Evolutionary conservation across 2,329 filamentous ascomycete species (phyloP), one percentile per base, ranked within the genome.

Genomic region (Didymella pomorum): DNA sequence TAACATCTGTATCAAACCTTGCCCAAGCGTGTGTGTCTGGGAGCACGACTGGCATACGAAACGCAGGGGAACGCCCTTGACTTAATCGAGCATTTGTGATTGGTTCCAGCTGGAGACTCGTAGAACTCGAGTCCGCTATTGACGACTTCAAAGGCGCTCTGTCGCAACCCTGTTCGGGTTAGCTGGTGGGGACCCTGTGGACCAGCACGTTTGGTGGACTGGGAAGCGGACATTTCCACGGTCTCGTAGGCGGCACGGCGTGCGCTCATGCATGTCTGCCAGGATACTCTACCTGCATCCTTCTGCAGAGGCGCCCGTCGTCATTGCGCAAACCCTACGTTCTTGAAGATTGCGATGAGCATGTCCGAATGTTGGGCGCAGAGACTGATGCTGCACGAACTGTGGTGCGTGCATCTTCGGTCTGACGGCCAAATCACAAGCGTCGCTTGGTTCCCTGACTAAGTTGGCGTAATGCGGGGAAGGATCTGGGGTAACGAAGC

Each of bases 401-500:
- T 6, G 10, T 39, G 25, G 18, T 5, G 18, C 18, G 20, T 20
- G 11, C 8, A 21, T n/a, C 23, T 18, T 42, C 26, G 23, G 23
- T 31, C 2, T 3, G 18, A 31, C 29, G 42, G 21, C 10, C 31
- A 35, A 35, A 35, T 35, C 31, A 35, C 16, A 35, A 35, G 31
- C 31, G 31, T 14, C 31, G 31, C 31, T 35, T n/a, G 31, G 31
- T 35, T 35, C 16, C 31, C 16, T n/a, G 31, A 35, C 31, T 35
- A 35, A 35, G 31, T 49, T 45, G 49, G 35, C 29, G 44, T 39
- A 14, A 42, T 49, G 55, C 49, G 49, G 55, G 55, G 55, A 21
- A 52, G 29, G 20, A 20, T 58, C 41, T 26, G 39, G 41, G 31
- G 31, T 33, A 51, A n/a, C 21, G 29, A 23, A 18, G 43, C 33